Evolutionary conservation across 208 protist species (phyloP), one percentile per base, ranked within the genome.

Genomic region (Wallacemonas sp.): DNA sequence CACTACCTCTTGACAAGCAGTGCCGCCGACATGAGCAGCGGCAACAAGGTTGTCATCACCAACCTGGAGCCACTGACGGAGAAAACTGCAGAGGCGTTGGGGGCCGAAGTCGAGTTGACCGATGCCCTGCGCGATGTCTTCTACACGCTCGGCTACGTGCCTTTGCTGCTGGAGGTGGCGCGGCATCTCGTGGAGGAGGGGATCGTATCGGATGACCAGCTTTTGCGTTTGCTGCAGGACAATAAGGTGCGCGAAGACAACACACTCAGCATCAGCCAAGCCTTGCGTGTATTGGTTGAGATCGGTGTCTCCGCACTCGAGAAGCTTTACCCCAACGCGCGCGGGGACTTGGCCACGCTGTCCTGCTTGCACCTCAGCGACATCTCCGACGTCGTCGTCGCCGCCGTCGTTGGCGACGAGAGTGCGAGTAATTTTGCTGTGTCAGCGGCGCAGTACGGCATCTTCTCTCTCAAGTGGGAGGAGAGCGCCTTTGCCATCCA

Each of bases 391-490:
- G 70, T 65, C 12, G 58, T 88, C 55, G 49, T 95, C 26, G 72
- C 68, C n/a, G 71, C 67, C 1, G 56, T 91, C 14, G 47, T 84
- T 1, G 80, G 76, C 32, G 80, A 83, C 46, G 58, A 62, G 0
- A 79, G 62, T 6, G 52, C 52, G 3, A 78, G 73, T 9, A 49
- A 73, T 1, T 89, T 95, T 65, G 62, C 68, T 4, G 63, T 80
- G 23, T 54, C 64, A 1, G 68, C 76, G 0, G 54, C 78, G n/a
- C 68, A 79, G 29, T 62, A 91, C 16, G 85, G 86, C 12, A 66
- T 93, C 21, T 74, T 90, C 32, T 77, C 81, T 3, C 54, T 84
- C 21, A 79, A 87, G 39, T 95, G 86, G 86, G 85, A 93, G 48
- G 77, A 87, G 8, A 70, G 65, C 6, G 77, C 73, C 11, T 85